Percentiles rank a stretch among this genome's conserved stretches.
Evolutionary conservation across 805 yeast species (phyloP).

Genomic region (Yarrowia deformans): DNA sequence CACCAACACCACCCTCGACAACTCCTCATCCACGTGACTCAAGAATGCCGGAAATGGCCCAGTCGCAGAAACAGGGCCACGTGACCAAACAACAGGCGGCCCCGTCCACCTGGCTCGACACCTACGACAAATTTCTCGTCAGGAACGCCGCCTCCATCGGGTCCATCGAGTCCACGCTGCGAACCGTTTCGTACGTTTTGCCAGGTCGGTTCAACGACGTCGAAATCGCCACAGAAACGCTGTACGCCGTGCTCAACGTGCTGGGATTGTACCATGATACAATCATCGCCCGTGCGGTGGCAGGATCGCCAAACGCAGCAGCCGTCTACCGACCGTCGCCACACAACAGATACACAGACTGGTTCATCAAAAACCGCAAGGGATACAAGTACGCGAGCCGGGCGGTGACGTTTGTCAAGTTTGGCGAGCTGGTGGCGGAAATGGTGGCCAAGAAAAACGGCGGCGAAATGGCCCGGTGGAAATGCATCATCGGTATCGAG

Average conservation of each 20-base stretch:
- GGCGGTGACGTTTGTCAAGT: constrained; percentile 47
- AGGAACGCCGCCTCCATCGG: constrained; percentile 51
- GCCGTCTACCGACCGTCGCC: constrained; percentile 42
- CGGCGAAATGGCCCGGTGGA: constrained; percentile 48
- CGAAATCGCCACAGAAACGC: constrained; percentile 52
- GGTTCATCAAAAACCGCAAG: constrained; percentile 40
- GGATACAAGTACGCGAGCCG: constrained; percentile 48
- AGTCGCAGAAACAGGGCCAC: background rate
- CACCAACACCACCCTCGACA: background rate
- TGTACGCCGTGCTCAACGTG: constrained; percentile 49
- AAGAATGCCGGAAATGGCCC: no score
- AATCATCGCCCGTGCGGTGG: constrained; percentile 49
- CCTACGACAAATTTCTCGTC: constrained; percentile 50
- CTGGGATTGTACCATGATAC: constrained; percentile 53
- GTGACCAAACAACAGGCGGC: background rate
- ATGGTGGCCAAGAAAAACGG: constrained; percentile 48
- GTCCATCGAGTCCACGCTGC: constrained; percentile 51
- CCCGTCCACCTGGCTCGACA: constrained; percentile 45
- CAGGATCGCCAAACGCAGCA: constrained; percentile 42
- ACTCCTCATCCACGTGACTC: no score
- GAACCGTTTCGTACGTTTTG: constrained; percentile 50
- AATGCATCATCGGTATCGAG: constrained; percentile 48
- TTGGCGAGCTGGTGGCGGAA: constrained; percentile 52
- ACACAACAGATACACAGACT: constrained; percentile 49
- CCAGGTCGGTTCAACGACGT: constrained; percentile 54